Percentiles rank a stretch among this genome's conserved stretches.
Evolutionary conservation across 108 stramenopile species (phyloP).

Genomic region (Pseudonitzschia delicatissima): DNA sequence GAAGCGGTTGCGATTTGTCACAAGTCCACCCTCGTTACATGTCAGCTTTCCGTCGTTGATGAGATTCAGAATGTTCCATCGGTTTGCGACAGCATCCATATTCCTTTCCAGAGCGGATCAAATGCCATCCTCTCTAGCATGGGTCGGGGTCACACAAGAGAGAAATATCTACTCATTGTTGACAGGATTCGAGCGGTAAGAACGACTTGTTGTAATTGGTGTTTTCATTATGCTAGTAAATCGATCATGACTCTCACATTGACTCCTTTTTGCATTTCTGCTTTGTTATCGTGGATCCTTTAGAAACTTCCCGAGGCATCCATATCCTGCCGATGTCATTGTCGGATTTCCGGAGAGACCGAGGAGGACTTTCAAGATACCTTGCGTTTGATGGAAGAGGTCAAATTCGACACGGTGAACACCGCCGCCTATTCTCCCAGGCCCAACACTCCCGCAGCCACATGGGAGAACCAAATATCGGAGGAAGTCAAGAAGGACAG

Average conservation of each 20-base stretch:
- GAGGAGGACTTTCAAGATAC: conserved; percentile 94
- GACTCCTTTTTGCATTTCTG: neutral
- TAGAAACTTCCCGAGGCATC: conserved; percentile 88
- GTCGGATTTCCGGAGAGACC: conserved; percentile 97
- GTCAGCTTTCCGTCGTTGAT: conserved; percentile 89
- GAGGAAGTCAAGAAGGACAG: conserved; percentile 89
- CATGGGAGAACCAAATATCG: conserved; percentile 80
- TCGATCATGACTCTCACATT: neutral
- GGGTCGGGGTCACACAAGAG: conserved; percentile 94
- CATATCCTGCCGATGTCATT: conserved; percentile 90
- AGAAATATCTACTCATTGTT: conserved; percentile 89
- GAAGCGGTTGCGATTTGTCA: conserved; percentile 91
- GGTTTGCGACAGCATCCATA: conserved; percentile 87
- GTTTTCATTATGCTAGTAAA: neutral
- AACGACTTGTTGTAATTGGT: neutral
- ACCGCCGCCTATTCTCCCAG: conserved; percentile 84
- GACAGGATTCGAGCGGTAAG: conserved; percentile 78
- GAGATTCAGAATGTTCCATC: conserved; percentile 87
- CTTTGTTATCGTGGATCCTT: neutral
- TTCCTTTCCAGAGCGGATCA: conserved; percentile 93
- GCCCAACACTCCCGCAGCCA: conserved; percentile 86
- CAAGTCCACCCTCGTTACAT: conserved; percentile 97
- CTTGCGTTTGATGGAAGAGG: conserved; percentile 87
- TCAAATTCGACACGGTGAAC: conserved; percentile 79
- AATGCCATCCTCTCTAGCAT: conserved; percentile 84